Evolutionary conservation across 2,329 filamentous ascomycete genomes (phyloP), one percentile per base, ranked within the genome.

Genomic region (Colletotrichum orbiculare): DNA sequence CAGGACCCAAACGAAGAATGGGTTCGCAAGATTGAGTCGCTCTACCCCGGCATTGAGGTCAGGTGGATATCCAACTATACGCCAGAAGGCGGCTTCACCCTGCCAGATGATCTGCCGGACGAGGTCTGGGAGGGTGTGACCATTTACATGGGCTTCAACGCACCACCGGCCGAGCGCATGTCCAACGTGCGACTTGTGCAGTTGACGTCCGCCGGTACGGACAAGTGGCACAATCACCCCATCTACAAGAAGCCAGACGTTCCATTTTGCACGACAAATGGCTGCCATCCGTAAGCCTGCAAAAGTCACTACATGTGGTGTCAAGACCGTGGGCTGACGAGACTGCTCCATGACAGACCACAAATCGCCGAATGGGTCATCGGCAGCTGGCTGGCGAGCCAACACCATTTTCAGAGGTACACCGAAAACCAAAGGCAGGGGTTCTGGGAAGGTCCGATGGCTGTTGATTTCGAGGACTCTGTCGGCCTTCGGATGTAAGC

Each of bases 331-430:
- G 13, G 2, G 13, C 42, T 15, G 13, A 15, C 10, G 7, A 25
- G 2, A 10, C 8, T 17, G 45, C n/a, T 47, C 6, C 11, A 35
- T 3, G n/a, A 35, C 13, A 78, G 75, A 1, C 73, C 75, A 13
- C 78, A 79, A 54, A 79, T 81, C 25, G 76, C 77, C 0, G 78
- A 80, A 69, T 81, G 78, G 78, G 77, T 79, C 1, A 75, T 80
- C 50, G 74, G 73, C 8, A 72, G 73, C 0, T 78, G 73, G 68
- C 71, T 81, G 3, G 68, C 71, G 3, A 73, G 75, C 54, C 64
- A 73, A 11, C 76, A 78, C 63, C 70, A 73, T 54, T 74, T 79
- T 33, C 59, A 58, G 6, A 54, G 64, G 8, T 78, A 75, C 58
- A 66, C 69, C 12, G 69, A 75, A 5, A 70, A 73, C 17, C 74